Evolutionary conservation across 176 grass and related monocot species (phyloP), one percentile per base, ranked within the genome.

Genomic region (Aegilops umbellulata): DNA sequence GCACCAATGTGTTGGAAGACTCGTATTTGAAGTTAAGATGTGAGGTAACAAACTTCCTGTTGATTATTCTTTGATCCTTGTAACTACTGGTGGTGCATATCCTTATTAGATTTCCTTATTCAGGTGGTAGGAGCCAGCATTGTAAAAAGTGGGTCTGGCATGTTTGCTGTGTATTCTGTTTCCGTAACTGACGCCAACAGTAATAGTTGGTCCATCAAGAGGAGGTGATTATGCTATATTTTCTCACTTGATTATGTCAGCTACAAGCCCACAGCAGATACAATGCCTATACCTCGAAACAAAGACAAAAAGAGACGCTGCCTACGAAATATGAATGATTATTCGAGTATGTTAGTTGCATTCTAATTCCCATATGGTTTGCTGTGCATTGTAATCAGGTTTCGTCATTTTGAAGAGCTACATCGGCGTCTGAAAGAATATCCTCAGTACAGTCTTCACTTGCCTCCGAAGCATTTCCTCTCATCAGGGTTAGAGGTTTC

Each of bases 371-470:
- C 23, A n/a, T 68, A 31, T 86, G 69, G 36, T 36, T 76, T 55
- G 12, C 4, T 87, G 7, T 65, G 77, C 61, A 62, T 49, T 88
- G 86, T 86, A 53, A 69, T 87, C 83, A 99, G 97, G 85, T 99
- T 97, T 81, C 94, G 97, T 66, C 97, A 99, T 91, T 99, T 99
- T 58, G 97, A 99, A 88, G 97, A 99, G 82, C 86, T 99, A 49
- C 97, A 99, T 97, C 87, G 94, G 42, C 94, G 85, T 79, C 79
- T 99, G 57, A 99, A 99, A 91, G 97, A 99, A 87, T 99, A 94
- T 87, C 61, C 97, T 27, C 94, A 99, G 49, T 99, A 97, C 84
- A 94, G 77, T 91, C 94, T 99, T 84, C 89, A 88, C 74, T 90
- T 99, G 81, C 97, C 97, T 65, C 97, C 94, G 23, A 99, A 99